These are phyloP conservation scores for Lachancea nothofagi DNA, from an alignment of 805 yeast species.

Conservation along the genomic window DNA sequence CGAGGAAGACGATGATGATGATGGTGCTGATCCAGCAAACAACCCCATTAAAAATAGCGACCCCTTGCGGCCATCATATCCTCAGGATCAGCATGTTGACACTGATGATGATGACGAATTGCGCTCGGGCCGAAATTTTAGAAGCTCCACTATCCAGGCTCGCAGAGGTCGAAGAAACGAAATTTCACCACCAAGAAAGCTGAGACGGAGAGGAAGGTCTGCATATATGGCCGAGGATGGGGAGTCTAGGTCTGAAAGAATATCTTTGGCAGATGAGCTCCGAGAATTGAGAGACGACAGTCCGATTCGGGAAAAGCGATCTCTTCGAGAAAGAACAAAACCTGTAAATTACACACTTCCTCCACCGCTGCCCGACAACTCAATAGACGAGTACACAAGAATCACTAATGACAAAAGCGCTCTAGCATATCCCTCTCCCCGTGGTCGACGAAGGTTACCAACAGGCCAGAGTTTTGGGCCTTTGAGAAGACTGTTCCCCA, in stretches of 20 bases:
- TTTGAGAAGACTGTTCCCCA: conserved; percentile 74
- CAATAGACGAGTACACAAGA: conserved; percentile 20
- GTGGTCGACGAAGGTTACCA: conserved; percentile 36
- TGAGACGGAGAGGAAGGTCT: conserved; percentile 23
- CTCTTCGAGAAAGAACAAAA: conserved; percentile 61
- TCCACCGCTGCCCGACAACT: conserved; percentile 57
- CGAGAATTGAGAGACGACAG: conserved; percentile 61
- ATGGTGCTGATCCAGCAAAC: conserved; percentile 1
- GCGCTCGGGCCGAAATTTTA: conserved; percentile 3
- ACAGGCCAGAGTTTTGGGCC: conserved; percentile 41
- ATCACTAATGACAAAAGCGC: conserved; percentile 6
- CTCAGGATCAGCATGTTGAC: conserved; percentile 26
- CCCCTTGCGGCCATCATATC: conserved; percentile 18
- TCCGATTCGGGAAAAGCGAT: conserved; percentile 45
- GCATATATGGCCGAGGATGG: conserved; percentile 27
- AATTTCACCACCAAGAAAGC: conserved; percentile 13
- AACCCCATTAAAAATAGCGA: neutral
- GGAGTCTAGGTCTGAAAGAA: conserved; percentile 19
- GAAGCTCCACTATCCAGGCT: conserved; percentile 5
- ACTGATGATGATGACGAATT: conserved; percentile 27
- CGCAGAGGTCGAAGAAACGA: conserved; percentile 3
- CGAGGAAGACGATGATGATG: conserved; percentile 11
- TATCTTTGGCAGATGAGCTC: conserved; percentile 58
- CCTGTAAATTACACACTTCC: conserved; percentile 77
- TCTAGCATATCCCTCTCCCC: conserved; percentile 24